Percentiles rank a stretch among this genome's conserved stretches.
Evolutionary conservation across 179 eudicot genomes (phyloP).

Genomic region (Pouteria campechiana): DNA sequence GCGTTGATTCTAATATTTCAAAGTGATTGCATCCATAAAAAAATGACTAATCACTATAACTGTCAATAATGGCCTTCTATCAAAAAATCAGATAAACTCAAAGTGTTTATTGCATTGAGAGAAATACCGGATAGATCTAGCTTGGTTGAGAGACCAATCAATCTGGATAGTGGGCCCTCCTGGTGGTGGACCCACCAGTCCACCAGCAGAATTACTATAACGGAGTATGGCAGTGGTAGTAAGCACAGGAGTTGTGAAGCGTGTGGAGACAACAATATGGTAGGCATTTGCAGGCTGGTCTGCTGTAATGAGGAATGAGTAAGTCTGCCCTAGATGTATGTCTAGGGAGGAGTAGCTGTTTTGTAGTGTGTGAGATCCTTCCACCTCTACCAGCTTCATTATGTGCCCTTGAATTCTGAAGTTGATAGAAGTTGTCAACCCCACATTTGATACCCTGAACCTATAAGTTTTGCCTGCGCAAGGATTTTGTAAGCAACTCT

Average conservation of each 20-base stretch:
- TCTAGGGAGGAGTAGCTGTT: slow-evolving; percentile 56
- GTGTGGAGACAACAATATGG: slow-evolving; percentile 62
- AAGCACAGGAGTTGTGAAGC: slow-evolving; percentile 65
- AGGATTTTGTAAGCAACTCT: not conserved
- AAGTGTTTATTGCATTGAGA: not conserved
- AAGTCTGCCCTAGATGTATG: slow-evolving; percentile 83
- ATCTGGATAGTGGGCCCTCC: slow-evolving; percentile 67
- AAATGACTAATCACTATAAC: not conserved
- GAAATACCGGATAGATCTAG: slow-evolving; percentile 61
- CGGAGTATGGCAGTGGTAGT: slow-evolving; percentile 72
- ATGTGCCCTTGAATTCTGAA: slow-evolving; percentile 71
- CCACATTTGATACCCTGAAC: slow-evolving; percentile 72
- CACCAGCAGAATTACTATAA: slow-evolving; percentile 54
- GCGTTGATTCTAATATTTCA: no score
- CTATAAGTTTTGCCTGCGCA: slow-evolving; percentile 61
- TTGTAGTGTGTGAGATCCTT: slow-evolving; percentile 71
- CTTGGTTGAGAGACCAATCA: slow-evolving; percentile 62
- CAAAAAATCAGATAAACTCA: not conserved
- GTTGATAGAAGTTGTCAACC: slow-evolving; percentile 53
- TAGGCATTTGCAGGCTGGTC: slow-evolving; percentile 77
- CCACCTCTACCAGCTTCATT: slow-evolving; percentile 61
- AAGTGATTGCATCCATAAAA: no score
- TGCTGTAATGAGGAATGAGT: slow-evolving; percentile 69
- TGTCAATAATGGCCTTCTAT: not conserved
- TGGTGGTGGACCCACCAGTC: slow-evolving; percentile 64